Conservation (phyloP, 352 stramenopile genomes). For the Phytophthora pseudosyringae region DNA sequence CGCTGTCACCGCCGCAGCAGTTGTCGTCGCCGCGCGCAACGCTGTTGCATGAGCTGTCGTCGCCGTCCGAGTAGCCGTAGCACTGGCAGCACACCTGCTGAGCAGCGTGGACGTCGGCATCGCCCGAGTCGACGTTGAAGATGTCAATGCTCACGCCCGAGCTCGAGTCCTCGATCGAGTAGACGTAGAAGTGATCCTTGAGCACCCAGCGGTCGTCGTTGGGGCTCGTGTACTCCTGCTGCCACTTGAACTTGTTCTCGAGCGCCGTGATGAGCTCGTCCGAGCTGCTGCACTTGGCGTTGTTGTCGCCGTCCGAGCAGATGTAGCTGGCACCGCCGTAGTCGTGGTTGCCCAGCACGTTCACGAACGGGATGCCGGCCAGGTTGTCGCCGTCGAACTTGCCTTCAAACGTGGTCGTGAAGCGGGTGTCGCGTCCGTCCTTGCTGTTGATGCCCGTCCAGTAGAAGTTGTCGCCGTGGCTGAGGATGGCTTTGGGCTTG, state of each 20-base stretch:
- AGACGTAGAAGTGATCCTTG: conserved; percentile 66
- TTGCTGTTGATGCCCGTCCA: conserved; percentile 65
- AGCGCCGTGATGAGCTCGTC: conserved; percentile 40
- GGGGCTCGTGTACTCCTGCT: conserved; percentile 56
- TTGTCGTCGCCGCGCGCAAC: conserved; percentile 53
- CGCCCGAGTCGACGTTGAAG: conserved; percentile 71
- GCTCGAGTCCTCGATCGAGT: conserved; percentile 44
- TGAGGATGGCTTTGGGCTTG: conserved; percentile 64
- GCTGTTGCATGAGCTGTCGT: conserved; percentile 51
- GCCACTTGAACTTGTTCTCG: conserved; percentile 61
- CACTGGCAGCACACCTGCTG: conserved; percentile 69
- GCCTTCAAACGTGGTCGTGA: conserved; percentile 63
- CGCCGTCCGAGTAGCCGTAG: conserved; percentile 59
- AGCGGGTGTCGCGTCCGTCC: conserved; percentile 53
- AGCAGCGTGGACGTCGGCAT: conserved; percentile 59
- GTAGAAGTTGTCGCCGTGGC: conserved; percentile 80
- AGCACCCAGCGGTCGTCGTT: conserved; percentile 68
- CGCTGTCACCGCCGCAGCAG: conserved; percentile 60
- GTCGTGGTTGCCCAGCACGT: conserved; percentile 76
- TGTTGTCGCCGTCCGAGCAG: conserved; percentile 45
- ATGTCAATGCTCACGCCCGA: conserved; percentile 67
- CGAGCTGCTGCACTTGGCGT: conserved; percentile 35
- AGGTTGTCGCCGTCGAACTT: conserved; percentile 61
- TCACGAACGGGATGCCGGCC: conserved; percentile 60
- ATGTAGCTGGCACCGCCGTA: conserved; percentile 70